phyloP scores from a whole-genome alignment of 2,329 filamentous ascomycete genomes.

The Aspergillus oerlinghausenensis region DNA sequence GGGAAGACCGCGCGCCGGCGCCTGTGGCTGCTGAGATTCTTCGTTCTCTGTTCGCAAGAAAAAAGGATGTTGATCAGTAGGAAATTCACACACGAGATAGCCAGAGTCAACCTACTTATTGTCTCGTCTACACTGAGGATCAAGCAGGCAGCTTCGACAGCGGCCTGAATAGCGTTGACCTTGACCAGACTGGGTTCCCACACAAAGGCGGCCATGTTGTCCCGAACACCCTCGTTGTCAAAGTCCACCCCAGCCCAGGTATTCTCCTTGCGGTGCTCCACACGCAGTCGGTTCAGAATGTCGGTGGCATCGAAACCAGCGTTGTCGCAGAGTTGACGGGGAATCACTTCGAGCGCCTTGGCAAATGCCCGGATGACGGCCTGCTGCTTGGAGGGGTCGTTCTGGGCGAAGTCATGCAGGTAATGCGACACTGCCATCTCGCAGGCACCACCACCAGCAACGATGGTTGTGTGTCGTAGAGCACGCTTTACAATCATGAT shows the following conservation, averaged over 20 bases:
- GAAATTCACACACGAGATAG: neutral
- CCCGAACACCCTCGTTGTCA: conserved; percentile 78
- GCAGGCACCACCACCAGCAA: conserved; percentile 86
- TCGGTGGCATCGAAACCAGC: conserved; percentile 97
- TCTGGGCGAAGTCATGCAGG: conserved; percentile 84
- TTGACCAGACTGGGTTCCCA: conserved; percentile 97
- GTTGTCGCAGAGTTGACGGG: conserved; percentile 95
- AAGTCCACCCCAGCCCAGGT: conserved; percentile 97
- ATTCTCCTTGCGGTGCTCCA: conserved; percentile 91
- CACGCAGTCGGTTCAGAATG: conserved; percentile 91
- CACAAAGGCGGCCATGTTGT: conserved; percentile 94
- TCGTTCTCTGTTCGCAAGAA: conserved; percentile 62
- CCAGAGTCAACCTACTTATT: conserved; percentile 60
- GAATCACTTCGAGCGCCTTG: conserved; percentile 94
- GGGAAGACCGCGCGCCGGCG: conserved; percentile 68
- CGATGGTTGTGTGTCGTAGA: conserved; percentile 89
- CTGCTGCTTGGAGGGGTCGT: conserved; percentile 92
- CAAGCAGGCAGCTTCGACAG: conserved; percentile 89
- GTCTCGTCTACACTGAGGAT: conserved; percentile 97
- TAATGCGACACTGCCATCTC: conserved; percentile 98
- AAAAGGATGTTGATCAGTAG: conserved; percentile 13
- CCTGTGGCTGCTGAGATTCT: conserved; percentile 81
- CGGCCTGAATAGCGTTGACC: conserved; percentile 93
- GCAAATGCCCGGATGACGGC: conserved; percentile 96
- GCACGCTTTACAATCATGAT: conserved; percentile 99